Evolutionary conservation across 1,139 yeast genomes (phyloP), one percentile per base, ranked within the genome.

Genomic region (Suhomyces anneliseae): DNA sequence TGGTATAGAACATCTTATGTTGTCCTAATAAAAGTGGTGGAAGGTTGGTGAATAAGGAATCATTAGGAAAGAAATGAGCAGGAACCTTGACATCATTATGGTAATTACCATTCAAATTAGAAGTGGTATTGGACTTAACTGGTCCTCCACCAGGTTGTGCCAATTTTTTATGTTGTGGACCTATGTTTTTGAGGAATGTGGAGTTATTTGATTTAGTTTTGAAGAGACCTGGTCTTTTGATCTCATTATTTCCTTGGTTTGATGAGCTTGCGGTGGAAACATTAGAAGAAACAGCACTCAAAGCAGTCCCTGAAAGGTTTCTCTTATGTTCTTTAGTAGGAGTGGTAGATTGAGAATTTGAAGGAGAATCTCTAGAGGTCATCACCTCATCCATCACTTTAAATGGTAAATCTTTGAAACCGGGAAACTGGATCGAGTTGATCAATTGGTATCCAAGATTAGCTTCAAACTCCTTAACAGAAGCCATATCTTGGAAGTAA

Each of bases 401-500:
- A 34, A 51, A 46, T 4, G 76, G 74, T 40, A 71, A 59, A 51
- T 69, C 72, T 48, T 66, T 68, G 55, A 64, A 69, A 6, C 76
- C 76, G 3, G 87, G 81, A 57, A 85, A 80, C 54, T 81, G 82
- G 15, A 85, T 78, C 34, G 86, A 74, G 51, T 76, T 79, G 45
- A 84, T 73, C 62, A 87, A 68, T 57, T 85, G 89, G 49, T 72
- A 72, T 58, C 83, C 83, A 48, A 86, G 77, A 56, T 82, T 78
- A 42, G 86, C 82, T 54, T 82, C 84, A 55, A 85, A 87, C 61
- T 84, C 87, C 58, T 84, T 85, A 29, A 87, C 84, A 47, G 82
- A 70, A 5, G 83, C 70, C 38, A 83, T 73, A 54, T 85, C 88
- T 53, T 79, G 81, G 54, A 83, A 76, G 61, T 87, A 87, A 51